Conservation (phyloP, 129 eudicot genomes). For the Artemisia argyi region DNA sequence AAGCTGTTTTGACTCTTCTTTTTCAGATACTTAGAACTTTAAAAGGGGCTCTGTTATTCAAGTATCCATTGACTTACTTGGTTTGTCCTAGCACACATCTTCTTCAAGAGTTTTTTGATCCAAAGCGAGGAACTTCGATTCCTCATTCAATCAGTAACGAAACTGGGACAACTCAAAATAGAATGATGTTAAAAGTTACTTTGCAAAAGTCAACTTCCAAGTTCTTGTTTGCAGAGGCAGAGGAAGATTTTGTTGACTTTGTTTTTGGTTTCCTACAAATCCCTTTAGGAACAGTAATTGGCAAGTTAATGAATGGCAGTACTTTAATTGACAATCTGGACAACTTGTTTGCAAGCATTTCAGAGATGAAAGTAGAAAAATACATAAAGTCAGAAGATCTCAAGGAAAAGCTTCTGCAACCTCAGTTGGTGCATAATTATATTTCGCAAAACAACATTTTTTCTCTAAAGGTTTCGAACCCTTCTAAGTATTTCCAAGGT, state of each 20-base stretch:
- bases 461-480: not conserved
- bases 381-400: not conserved
- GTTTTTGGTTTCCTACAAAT: too few species aligned
- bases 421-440: not conserved
- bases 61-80: not conserved
- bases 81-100: not conserved
- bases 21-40: not conserved
- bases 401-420: not conserved
- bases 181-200: too few species aligned
- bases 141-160: too few species aligned
- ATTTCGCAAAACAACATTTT: constrained; percentile 20
- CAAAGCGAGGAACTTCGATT: not conserved
- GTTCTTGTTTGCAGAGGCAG: too few species aligned
- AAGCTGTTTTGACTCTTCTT: too few species aligned
- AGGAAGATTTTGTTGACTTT: too few species aligned
- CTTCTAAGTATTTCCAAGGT: not conserved
- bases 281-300: too few species aligned
- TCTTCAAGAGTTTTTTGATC: not conserved
- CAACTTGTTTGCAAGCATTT: constrained; percentile 31
- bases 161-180: too few species aligned
- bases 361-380: not conserved
- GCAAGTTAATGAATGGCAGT: too few species aligned
- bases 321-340: too few species aligned
- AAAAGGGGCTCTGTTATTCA: not conserved
- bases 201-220: too few species aligned